phyloP scores from a whole-genome alignment of 306 rosid genomes.

The Cucurbita pepo region DNA sequence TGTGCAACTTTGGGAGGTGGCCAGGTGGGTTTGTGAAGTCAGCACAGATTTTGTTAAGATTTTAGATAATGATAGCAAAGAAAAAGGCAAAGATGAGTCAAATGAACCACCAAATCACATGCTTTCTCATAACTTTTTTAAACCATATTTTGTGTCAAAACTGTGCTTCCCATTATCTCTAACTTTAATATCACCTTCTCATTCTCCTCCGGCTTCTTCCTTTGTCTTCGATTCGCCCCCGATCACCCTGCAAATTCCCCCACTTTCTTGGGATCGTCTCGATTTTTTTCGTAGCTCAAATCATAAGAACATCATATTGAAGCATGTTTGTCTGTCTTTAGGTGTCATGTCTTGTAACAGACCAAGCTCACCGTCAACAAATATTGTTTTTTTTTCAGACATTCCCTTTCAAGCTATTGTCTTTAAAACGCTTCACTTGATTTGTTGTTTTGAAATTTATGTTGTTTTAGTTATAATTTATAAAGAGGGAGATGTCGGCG shows the following conservation, averaged over 20 bases:
- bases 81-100: not conserved
- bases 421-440: too few species aligned
- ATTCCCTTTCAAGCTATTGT: too few species aligned
- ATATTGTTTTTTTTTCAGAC: too few species aligned
- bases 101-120: not conserved
- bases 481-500: too few species aligned
- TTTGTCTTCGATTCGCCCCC: not conserved
- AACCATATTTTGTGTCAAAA: not conserved
- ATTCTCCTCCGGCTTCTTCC: not conserved
- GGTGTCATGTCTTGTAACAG: too few species aligned
- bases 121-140: not conserved
- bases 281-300: not conserved
- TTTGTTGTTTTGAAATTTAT: too few species aligned
- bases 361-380: too few species aligned
- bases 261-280: not conserved
- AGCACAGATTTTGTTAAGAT: not conserved
- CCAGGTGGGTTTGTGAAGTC: not conserved
- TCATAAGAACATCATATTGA: too few species aligned
- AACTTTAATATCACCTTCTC: not conserved
- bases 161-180: not conserved
- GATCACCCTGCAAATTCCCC: not conserved
- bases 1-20: not conserved
- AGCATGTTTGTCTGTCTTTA: too few species aligned
- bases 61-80: not conserved
- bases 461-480: too few species aligned